Evolutionary conservation across 2,329 filamentous ascomycete genomes (phyloP).

Genomic region (Anthostomella pinea): DNA sequence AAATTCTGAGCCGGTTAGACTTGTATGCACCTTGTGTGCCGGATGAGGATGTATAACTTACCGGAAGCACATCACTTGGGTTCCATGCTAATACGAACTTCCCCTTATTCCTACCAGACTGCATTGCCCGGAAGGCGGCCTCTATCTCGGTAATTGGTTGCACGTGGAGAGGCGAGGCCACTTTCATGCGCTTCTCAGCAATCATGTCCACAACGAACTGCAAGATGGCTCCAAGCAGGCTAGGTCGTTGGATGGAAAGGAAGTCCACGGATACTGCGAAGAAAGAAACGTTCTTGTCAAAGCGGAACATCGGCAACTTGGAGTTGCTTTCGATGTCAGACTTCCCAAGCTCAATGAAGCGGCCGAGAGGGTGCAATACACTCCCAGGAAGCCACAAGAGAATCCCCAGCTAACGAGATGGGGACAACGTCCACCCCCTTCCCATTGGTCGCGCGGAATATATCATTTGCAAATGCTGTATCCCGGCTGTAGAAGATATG

Average conservation of each 20-base stretch:
- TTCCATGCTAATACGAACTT: background rate
- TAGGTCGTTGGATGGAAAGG: too few relatives aligned
- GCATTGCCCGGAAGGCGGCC: background rate
- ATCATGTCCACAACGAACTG: too few relatives aligned
- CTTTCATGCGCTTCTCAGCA: background rate
- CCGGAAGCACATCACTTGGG: background rate
- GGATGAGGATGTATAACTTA: too few relatives aligned
- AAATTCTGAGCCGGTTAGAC: too few relatives aligned
- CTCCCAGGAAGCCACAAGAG: slow-evolving; percentile 7
- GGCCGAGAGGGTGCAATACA: slow-evolving; percentile 2
- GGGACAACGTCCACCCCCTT: slow-evolving; percentile 18
- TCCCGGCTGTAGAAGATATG: slow-evolving; percentile 18
- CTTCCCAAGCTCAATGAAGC: slow-evolving; percentile 10
- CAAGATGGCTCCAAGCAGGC: too few relatives aligned
- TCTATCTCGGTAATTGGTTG: background rate
- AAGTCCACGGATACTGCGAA: background rate
- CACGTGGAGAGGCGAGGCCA: background rate
- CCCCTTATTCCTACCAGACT: background rate
- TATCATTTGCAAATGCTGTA: slow-evolving; percentile 7
- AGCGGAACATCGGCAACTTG: slow-evolving; percentile 3
- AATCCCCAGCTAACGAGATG: slow-evolving; percentile 12
- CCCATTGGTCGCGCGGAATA: slow-evolving; percentile 9
- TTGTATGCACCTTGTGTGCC: too few relatives aligned
- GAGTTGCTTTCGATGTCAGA: slow-evolving; percentile 1
- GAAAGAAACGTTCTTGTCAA: slow-evolving; percentile 4